Conservation (phyloP, 2,329 filamentous ascomycete genomes). For the Clarireedia hainanense region DNA sequence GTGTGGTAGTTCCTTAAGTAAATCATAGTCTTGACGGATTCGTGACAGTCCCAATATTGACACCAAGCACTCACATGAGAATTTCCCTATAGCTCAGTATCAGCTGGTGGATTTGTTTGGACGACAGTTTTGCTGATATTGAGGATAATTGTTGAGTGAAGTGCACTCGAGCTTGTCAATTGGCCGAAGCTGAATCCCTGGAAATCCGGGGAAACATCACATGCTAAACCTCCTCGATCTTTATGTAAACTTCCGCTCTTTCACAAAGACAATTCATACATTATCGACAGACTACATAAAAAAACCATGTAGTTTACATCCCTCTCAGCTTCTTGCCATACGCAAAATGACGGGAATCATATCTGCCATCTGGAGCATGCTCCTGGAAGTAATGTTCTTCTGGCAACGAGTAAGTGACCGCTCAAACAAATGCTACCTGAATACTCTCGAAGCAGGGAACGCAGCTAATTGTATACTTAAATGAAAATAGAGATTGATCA, state of each 20-base stretch:
- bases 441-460: background rate
- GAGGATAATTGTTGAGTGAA: background rate
- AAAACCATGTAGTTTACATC: background rate
- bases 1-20: too few relatives aligned
- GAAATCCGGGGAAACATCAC: constrained; percentile 6
- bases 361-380: constrained; percentile 45
- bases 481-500: constrained; percentile 52
- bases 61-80: too few relatives aligned
- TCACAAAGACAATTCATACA: background rate
- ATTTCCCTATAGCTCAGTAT: background rate
- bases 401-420: constrained; percentile 46
- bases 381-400: constrained; percentile 53
- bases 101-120: background rate
- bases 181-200: constrained; percentile 6
- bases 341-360: constrained; percentile 24
- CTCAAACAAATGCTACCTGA: too few relatives aligned
- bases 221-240: constrained; percentile 1
- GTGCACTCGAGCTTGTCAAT: background rate
- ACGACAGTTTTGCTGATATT: too few relatives aligned
- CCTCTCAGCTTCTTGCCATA: background rate
- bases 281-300: background rate
- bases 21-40: too few relatives aligned
- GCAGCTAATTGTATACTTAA: background rate
- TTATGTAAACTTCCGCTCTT: background rate
- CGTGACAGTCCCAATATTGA: too few relatives aligned